Percentiles rank a stretch among this genome's conserved stretches.
Conservation (phyloP, 1,139 yeast genomes). For the Candida tunisiensis region DNA sequence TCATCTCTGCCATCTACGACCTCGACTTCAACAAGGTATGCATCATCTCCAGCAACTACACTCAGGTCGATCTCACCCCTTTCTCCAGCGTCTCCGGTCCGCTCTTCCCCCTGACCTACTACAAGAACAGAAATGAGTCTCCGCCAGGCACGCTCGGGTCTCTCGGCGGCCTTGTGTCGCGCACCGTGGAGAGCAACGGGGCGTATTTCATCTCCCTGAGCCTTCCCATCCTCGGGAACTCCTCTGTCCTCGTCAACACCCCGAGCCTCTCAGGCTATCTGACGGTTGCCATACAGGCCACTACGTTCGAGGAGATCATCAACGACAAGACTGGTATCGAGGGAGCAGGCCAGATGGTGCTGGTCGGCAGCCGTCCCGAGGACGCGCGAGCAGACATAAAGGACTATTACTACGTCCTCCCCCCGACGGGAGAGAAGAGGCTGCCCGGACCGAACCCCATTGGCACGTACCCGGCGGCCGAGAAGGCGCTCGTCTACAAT, state of each 20-base stretch:
- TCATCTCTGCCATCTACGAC: conserved; percentile 57
- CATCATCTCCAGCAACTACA: conserved; percentile 15
- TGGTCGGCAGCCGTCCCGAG: no score
- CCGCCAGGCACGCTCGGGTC: background rate
- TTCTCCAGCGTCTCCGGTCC: conserved; percentile 2
- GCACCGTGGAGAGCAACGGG: conserved; percentile 13
- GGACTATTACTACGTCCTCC: background rate
- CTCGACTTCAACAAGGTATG: conserved; percentile 24
- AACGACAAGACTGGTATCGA: conserved; percentile 30
- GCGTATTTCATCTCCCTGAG: conserved; percentile 38
- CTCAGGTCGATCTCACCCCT: conserved; percentile 1
- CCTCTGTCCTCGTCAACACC: conserved; percentile 44
- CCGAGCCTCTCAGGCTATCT: conserved; percentile 57
- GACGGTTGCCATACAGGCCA: conserved; percentile 47
- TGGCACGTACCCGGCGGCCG: background rate
- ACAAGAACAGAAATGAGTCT: no score
- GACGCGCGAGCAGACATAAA: background rate
- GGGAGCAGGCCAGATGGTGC: conserved; percentile 24
- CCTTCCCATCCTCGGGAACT: conserved; percentile 55
- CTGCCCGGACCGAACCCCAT: background rate
- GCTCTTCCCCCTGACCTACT: conserved; percentile 2
- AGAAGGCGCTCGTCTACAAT: background rate
- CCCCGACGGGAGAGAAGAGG: background rate
- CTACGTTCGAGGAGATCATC: conserved; percentile 31
- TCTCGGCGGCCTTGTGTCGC: conserved; percentile 4